Evolutionary conservation across 306 rosid species (phyloP).

Genomic region (Ceratonia siliqua): DNA sequence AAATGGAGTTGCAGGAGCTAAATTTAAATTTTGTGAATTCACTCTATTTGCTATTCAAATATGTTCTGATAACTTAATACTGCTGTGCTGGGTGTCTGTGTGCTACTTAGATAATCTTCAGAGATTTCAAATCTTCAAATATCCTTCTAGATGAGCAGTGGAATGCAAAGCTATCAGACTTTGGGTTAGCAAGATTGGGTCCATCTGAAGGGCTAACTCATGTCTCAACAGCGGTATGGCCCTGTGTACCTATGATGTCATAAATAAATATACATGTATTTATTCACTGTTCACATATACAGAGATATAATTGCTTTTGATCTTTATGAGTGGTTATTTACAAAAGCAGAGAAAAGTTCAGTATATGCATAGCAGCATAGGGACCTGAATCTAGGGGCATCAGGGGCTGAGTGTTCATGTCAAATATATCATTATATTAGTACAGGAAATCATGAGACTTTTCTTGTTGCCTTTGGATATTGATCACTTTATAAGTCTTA

Average conservation of each 20-base stretch:
- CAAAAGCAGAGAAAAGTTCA: constrained; percentile 1
- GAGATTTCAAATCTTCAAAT: constrained; percentile 97
- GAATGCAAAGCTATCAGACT: constrained; percentile 97
- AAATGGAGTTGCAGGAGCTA: constrained; percentile 15
- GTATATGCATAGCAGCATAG: neutral
- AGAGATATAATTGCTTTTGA: constrained; percentile 4
- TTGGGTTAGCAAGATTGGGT: constrained; percentile 96
- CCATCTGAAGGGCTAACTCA: constrained; percentile 93
- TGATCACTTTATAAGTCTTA: constrained; percentile 11
- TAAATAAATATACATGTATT: constrained; percentile 8
- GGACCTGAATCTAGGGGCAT: neutral
- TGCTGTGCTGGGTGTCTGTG: constrained; percentile 18
- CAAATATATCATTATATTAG: neutral
- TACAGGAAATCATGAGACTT: constrained; percentile 16
- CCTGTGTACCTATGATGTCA: constrained; percentile 5
- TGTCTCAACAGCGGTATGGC: constrained; percentile 94
- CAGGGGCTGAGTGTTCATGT: constrained; percentile 26
- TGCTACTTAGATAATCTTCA: constrained; percentile 78
- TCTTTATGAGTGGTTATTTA: constrained; percentile 11
- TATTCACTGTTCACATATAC: neutral
- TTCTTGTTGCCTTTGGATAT: neutral
- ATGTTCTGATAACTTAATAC: constrained; percentile 16
- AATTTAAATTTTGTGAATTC: constrained; percentile 4
- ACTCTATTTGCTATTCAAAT: neutral
- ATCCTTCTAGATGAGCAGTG: constrained; percentile 92